Evolutionary conservation across 1,139 yeast species (phyloP).

Genomic region (Geotrichum australiense): DNA sequence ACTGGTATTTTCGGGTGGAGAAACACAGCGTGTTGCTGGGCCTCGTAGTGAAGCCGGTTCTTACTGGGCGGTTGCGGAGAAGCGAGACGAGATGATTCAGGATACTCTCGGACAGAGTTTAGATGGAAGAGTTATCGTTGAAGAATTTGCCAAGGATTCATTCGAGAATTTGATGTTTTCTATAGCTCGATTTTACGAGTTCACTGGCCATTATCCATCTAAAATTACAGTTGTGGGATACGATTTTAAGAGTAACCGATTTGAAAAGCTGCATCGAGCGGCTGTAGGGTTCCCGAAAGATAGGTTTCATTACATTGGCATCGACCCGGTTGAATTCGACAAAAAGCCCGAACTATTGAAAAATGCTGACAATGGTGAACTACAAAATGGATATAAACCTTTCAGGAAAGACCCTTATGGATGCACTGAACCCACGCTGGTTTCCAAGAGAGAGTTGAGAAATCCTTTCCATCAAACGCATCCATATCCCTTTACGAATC

Average conservation of each 20-base stretch:
- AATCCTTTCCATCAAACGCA: constrained; percentile 54
- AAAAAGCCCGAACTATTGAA: constrained; percentile 24
- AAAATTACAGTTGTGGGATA: constrained; percentile 59
- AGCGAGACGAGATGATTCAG: neutral
- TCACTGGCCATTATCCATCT: constrained; percentile 44
- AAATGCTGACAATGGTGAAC: constrained; percentile 38
- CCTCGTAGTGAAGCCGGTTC: constrained; percentile 51
- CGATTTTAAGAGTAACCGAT: constrained; percentile 61
- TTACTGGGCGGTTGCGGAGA: constrained; percentile 18
- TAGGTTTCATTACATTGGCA: constrained; percentile 48
- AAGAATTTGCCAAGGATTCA: constrained; percentile 74
- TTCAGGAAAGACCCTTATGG: constrained; percentile 63
- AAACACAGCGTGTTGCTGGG: constrained; percentile 50
- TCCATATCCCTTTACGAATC: constrained; percentile 34
- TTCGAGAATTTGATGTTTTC: constrained; percentile 70
- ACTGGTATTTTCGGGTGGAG: constrained; percentile 65
- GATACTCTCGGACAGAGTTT: constrained; percentile 18
- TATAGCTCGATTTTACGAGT: constrained; percentile 49
- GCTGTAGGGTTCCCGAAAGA: constrained; percentile 40
- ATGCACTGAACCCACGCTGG: constrained; percentile 36
- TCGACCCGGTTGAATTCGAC: constrained; percentile 39
- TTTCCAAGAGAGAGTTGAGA: constrained; percentile 42
- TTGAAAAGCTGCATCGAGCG: constrained; percentile 48
- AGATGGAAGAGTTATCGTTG: constrained; percentile 39
- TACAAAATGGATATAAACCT: constrained; percentile 46